Conservation (phyloP, 2,329 filamentous ascomycete genomes). For the Pyricularia sp. region DNA sequence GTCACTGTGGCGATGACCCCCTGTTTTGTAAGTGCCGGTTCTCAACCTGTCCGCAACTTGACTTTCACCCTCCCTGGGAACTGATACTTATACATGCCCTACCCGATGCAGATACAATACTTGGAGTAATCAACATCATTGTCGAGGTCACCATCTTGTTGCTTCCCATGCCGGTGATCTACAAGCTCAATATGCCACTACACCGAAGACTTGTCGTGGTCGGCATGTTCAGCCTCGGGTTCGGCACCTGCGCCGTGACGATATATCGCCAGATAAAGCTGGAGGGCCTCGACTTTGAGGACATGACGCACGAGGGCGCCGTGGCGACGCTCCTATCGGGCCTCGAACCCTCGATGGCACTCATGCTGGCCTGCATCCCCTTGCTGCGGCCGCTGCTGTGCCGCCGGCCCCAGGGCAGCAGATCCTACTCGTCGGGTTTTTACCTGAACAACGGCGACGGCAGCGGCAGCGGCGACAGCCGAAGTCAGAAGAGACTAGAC, state of each 20-base stretch:
- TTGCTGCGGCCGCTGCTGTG: constrained; percentile 28
- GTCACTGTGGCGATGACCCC: constrained; percentile 11
- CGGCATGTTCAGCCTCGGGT: constrained; percentile 20
- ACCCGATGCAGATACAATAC: constrained; percentile 18
- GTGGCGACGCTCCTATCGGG: constrained; percentile 24
- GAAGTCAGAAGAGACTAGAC: background rate
- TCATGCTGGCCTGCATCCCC: constrained; percentile 28
- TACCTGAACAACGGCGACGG: background rate
- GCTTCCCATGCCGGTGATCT: constrained; percentile 22
- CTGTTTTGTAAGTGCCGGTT: constrained; percentile 13
- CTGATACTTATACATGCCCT: constrained; percentile 21
- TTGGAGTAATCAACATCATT: constrained; percentile 21
- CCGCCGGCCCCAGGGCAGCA: constrained; percentile 7
- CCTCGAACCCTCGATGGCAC: constrained; percentile 26
- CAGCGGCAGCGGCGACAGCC: no score
- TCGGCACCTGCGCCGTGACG: constrained; percentile 19
- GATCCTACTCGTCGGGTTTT: background rate
- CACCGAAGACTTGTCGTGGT: constrained; percentile 15
- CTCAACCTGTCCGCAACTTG: constrained; percentile 14
- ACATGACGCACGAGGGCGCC: constrained; percentile 22
- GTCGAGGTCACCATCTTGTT: constrained; percentile 21
- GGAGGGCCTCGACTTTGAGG: constrained; percentile 21
- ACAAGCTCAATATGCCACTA: constrained; percentile 19
- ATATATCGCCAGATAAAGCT: constrained; percentile 24
- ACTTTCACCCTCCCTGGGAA: no score